A percentile compares a stretch with the other conserved stretches of the same genome.
Evolutionary conservation across 371 early-diverging fungal species (phyloP).

Genomic region (Catenaria anguillulae): DNA sequence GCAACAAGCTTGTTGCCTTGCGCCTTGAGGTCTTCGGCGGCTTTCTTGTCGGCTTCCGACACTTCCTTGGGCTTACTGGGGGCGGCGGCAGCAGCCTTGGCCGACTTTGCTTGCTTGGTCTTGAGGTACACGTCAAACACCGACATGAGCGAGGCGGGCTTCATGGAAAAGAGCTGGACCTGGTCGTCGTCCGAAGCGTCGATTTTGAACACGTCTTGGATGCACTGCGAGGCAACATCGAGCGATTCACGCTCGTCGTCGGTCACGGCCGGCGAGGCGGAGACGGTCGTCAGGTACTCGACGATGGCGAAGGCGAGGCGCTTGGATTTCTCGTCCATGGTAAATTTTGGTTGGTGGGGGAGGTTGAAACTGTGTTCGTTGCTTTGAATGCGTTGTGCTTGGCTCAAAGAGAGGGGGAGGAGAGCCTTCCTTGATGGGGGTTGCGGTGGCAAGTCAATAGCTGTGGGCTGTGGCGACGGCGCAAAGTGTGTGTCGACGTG

Average conservation of each 20-base stretch:
- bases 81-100: too few relatives aligned
- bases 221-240: constrained; percentile 89
- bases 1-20: constrained; percentile 68
- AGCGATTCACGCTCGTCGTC: constrained; percentile 74
- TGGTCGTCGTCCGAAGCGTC: constrained; percentile 53
- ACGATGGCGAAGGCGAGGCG: constrained; percentile 75
- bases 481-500: too few relatives aligned
- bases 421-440: too few relatives aligned
- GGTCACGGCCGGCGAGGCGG: constrained; percentile 53
- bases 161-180: constrained; percentile 51
- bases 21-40: constrained; percentile 74
- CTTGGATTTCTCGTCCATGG: constrained; percentile 34
- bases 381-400: too few relatives aligned
- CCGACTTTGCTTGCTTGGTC: constrained; percentile 30
- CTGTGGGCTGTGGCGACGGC: too few relatives aligned
- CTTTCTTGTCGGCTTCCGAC: constrained; percentile 45
- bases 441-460: too few relatives aligned
- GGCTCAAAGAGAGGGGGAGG: too few relatives aligned
- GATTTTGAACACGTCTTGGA: constrained; percentile 83
- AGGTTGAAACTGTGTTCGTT: too few relatives aligned
- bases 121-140: constrained; percentile 84
- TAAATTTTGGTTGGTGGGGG: not conserved
- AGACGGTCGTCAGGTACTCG: constrained; percentile 57
- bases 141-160: constrained; percentile 58
- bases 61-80: not conserved